phyloP scores from a whole-genome alignment of 2,329 filamentous ascomycete genomes.

The Orbilia brochopaga region DNA sequence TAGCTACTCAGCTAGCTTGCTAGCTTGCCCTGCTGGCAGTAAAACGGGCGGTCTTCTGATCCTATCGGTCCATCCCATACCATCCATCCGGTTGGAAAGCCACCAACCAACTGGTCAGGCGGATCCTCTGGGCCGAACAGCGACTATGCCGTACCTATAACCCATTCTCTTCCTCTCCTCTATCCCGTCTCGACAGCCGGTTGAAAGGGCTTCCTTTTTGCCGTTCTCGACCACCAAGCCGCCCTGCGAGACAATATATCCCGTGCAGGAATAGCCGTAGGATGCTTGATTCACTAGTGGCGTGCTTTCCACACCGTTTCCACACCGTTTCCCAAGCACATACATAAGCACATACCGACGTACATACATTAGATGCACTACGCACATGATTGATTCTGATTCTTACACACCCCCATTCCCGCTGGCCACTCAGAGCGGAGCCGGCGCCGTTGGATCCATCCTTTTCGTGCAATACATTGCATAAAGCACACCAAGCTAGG shows the following conservation, averaged over 20 bases:
- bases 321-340: background rate
- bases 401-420: too few species aligned
- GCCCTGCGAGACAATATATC: conserved; percentile 1
- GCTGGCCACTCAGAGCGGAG: too few species aligned
- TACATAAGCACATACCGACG: too few species aligned
- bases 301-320: background rate
- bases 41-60: too few species aligned
- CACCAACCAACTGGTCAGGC: background rate
- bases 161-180: background rate
- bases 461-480: conserved; percentile 5
- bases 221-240: background rate
- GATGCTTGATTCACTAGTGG: background rate
- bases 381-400: too few species aligned
- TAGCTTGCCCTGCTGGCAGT: too few species aligned
- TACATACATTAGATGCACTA: too few species aligned
- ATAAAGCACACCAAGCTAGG: background rate
- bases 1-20: too few species aligned
- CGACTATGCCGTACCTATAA: background rate
- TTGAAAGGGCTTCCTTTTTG: background rate
- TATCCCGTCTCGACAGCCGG: background rate
- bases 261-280: background rate
- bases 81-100: background rate
- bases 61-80: too few species aligned
- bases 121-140: background rate
- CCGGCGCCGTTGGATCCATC: background rate